A percentile compares a stretch with the other conserved stretches of the same genome.
phyloP scores from a whole-genome alignment of 2,329 filamentous ascomycete genomes.

The Aspergillus calidoustus region DNA sequence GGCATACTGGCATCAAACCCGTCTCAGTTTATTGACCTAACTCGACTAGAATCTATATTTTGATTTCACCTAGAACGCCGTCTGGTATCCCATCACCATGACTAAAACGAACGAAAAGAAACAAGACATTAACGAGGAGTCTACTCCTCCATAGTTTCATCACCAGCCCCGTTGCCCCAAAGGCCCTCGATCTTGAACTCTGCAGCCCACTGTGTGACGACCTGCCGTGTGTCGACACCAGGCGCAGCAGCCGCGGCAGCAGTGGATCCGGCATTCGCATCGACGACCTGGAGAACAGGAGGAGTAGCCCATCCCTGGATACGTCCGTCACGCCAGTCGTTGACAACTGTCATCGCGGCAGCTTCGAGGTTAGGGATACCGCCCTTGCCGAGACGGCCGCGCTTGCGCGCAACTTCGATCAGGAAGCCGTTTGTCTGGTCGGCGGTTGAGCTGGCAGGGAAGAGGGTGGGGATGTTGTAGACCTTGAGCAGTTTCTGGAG shows the following conservation, averaged over 20 bases:
- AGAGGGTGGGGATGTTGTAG: slow-evolving; percentile 82
- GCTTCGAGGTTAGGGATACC: slow-evolving; percentile 87
- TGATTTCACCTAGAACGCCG: slow-evolving; percentile 15
- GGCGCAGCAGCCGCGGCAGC: slow-evolving; percentile 38
- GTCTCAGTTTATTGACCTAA: slow-evolving; percentile 1
- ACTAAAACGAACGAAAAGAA: slow-evolving; percentile 8
- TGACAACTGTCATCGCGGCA: slow-evolving; percentile 90
- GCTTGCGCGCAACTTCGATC: slow-evolving; percentile 91
- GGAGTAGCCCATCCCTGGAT: slow-evolving; percentile 91
- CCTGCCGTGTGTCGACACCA: slow-evolving; percentile 73
- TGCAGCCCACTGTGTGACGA: slow-evolving; percentile 89
- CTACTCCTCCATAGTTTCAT: slow-evolving; percentile 49
- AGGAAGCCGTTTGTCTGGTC: slow-evolving; percentile 89
- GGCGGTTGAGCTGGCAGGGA: slow-evolving; percentile 62
- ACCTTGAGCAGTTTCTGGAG: slow-evolving; percentile 78
- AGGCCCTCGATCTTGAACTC: slow-evolving; percentile 95
- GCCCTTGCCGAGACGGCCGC: slow-evolving; percentile 83
- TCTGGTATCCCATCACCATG: slow-evolving; percentile 24
- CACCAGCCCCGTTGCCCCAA: slow-evolving; percentile 70
- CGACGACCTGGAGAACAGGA: slow-evolving; percentile 67
- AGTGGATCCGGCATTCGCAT: slow-evolving; percentile 39
- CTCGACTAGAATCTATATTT: slow-evolving; percentile 13
- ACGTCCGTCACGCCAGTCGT: slow-evolving; percentile 94
- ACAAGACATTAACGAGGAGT: slow-evolving; percentile 19
- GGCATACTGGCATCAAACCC: not conserved